phyloP scores from a whole-genome alignment of 2,329 filamentous ascomycete genomes.

The Chalara sp. region DNA sequence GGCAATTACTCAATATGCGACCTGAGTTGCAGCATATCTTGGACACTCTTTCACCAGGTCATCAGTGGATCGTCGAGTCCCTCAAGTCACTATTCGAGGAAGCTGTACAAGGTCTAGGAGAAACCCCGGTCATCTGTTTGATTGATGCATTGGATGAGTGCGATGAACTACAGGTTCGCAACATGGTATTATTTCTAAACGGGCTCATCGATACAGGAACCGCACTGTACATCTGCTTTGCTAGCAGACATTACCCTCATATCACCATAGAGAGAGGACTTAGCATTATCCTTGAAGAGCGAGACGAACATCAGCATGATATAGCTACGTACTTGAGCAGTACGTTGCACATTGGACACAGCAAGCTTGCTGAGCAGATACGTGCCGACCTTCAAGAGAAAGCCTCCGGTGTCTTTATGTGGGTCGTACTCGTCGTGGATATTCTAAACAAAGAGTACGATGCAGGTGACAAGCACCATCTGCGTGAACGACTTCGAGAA shows the following conservation, averaged over 20 bases:
- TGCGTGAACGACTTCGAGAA: conserved; percentile 28
- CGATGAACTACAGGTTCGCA: conserved; percentile 25
- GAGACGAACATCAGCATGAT: conserved; percentile 19
- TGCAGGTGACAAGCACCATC: conserved; percentile 22
- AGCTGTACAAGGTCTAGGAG: conserved; percentile 19
- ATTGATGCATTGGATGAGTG: conserved; percentile 42
- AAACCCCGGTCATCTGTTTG: conserved; percentile 26
- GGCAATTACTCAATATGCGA: conserved; percentile 33
- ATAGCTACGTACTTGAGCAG: conserved; percentile 15
- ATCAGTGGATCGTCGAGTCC: conserved; percentile 13
- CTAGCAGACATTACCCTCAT: conserved; percentile 25
- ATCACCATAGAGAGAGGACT: conserved; percentile 13
- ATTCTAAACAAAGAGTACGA: conserved; percentile 36
- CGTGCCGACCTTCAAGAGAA: conserved; percentile 15
- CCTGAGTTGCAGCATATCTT: conserved; percentile 30
- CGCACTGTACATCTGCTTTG: conserved; percentile 17
- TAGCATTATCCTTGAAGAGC: conserved; percentile 15
- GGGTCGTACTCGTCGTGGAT: conserved; percentile 22
- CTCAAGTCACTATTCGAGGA: conserved; percentile 21
- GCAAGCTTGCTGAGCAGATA: conserved; percentile 10
- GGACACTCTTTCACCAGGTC: conserved; percentile 12
- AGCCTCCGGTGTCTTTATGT: conserved; percentile 21
- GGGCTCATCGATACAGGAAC: conserved; percentile 11
- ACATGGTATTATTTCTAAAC: conserved; percentile 27
- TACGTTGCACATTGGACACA: conserved; percentile 11